These are phyloP conservation scores for Sindora glabra DNA, from an alignment of 306 rosid species.

Conservation along the genomic window DNA sequence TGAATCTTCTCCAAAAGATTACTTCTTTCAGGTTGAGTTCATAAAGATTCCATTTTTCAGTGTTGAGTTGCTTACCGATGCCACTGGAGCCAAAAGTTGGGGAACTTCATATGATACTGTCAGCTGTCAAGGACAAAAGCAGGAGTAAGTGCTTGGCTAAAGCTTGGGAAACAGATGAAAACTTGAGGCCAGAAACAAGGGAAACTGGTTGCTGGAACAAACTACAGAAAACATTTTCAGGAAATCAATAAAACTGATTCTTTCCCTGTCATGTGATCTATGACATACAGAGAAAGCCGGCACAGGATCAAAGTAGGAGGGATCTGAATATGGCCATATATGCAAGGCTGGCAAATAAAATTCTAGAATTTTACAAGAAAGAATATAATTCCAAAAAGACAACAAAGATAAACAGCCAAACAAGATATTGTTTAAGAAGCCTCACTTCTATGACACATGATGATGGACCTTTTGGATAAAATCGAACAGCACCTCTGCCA, in stretches of 20 bases:
- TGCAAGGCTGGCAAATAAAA: not conserved
- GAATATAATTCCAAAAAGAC: not conserved
- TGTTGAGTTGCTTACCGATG: conserved; percentile 60
- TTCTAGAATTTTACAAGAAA: not conserved
- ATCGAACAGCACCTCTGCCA: conserved; percentile 95
- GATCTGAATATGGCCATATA: conserved; percentile 1
- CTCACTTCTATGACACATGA: conserved; percentile 84
- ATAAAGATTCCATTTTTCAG: not conserved
- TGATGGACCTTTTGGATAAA: conserved; percentile 83
- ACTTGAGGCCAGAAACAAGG: not conserved
- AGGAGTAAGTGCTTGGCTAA: conserved; percentile 17
- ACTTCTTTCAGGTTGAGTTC: not conserved
- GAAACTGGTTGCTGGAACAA: conserved; percentile 3
- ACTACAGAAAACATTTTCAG: not conserved
- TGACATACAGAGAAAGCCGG: too few species aligned
- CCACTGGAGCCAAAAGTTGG: conserved; percentile 74
- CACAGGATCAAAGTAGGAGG: too few species aligned
- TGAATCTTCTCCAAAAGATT: not conserved
- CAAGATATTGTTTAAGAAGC: conserved; percentile 9
- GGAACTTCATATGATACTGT: conserved; percentile 97
- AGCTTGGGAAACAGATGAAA: not conserved
- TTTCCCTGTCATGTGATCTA: too few species aligned
- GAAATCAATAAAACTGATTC: not conserved
- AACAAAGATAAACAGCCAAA: not conserved
- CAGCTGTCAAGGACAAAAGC: conserved; percentile 45